Conservation (phyloP, 306 rosid species). For the Cucumis melo region DNA sequence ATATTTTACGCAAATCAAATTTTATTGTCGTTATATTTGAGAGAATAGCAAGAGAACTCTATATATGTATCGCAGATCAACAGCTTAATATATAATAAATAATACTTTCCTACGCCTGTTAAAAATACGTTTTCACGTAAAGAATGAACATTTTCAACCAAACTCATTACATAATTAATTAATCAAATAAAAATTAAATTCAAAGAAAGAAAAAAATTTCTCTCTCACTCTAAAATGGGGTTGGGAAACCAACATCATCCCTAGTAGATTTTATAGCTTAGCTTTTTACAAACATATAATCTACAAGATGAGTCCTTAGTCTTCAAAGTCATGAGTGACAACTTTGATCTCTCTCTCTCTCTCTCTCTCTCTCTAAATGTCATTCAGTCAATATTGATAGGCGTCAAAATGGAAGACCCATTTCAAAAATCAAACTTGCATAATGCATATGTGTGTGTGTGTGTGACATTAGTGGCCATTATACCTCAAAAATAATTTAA, state of each 20-base stretch:
- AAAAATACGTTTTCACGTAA: no score
- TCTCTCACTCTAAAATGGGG: no score
- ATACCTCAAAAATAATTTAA: conserved; percentile 15
- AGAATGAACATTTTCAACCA: no score
- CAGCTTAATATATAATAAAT: no score
- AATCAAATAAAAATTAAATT: no score
- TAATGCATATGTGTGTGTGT: conserved; percentile 5
- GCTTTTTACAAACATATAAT: conserved; percentile 60
- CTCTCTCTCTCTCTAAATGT: conserved; percentile 13
- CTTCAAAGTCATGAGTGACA: conserved; percentile 50
- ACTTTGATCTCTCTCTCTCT: conserved; percentile 28
- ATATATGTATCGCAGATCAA: no score
- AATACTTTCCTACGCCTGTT: no score
- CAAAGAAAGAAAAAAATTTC: no score
- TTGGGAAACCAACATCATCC: conserved; percentile 48
- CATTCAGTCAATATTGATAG: conserved; percentile 39
- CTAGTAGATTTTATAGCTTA: conserved; percentile 38
- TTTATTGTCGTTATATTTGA: no score
- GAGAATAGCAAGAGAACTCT: no score
- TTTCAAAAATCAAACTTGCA: conserved; percentile 35
- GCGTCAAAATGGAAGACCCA: conserved; percentile 37
- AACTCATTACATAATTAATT: no score
- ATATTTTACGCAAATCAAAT: no score
- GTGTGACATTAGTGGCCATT: conserved; percentile 55
- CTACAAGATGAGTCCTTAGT: conserved; percentile 44